These are phyloP conservation scores for Andrographis paniculata DNA, from an alignment of 305 asterid species.

Conservation along the genomic window DNA sequence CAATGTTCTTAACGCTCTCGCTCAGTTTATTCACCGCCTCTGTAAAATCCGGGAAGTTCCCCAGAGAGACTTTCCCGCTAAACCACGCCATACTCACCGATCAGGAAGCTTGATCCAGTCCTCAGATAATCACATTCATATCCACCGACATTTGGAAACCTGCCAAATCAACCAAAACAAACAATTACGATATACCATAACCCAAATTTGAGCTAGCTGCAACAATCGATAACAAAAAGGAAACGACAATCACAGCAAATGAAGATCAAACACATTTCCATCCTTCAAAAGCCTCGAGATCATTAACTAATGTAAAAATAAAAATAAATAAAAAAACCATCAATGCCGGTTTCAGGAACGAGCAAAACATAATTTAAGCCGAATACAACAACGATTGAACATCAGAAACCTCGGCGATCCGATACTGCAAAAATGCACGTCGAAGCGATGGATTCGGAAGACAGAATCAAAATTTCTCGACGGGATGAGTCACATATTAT, in stretches of 20 bases:
- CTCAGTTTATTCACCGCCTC: constrained; percentile 79
- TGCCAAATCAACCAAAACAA: constrained; percentile 1
- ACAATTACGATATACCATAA: not conserved
- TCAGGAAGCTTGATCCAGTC: constrained; percentile 30
- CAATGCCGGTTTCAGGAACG: too few relatives aligned
- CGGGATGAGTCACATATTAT: not conserved
- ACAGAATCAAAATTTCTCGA: not conserved
- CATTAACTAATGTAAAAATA: too few relatives aligned
- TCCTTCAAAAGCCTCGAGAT: not conserved
- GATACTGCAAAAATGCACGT: too few relatives aligned
- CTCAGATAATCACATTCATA: constrained; percentile 17
- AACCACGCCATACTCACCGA: constrained; percentile 69
- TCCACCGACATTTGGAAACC: constrained; percentile 10
- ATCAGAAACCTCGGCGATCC: too few relatives aligned
- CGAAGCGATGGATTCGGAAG: too few relatives aligned
- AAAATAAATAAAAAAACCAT: too few relatives aligned
- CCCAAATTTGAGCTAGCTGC: not conserved
- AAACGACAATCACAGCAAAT: not conserved
- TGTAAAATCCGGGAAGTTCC: constrained; percentile 65
- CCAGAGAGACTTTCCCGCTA: constrained; percentile 53
- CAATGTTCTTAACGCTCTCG: constrained; percentile 78
- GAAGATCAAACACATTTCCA: not conserved
- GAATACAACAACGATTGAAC: too few relatives aligned
- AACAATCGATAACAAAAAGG: not conserved
- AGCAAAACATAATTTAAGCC: too few relatives aligned